Evolutionary conservation across 257 asterid species (phyloP).

Genomic region (Marsdenia floribunda): DNA sequence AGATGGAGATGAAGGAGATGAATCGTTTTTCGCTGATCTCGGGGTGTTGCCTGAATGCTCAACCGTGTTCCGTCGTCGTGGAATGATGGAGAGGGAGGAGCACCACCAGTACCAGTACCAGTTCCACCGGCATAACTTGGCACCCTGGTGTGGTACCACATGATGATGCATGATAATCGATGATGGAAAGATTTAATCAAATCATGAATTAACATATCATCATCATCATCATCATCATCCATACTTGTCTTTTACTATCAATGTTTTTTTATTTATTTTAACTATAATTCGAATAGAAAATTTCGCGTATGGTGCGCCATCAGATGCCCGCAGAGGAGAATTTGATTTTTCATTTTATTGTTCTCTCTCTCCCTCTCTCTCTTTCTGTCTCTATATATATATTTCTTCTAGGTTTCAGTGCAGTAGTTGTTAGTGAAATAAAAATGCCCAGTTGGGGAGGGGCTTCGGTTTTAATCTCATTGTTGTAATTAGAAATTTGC

Average conservation of each 20-base stretch:
- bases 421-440: slow-evolving; percentile 43
- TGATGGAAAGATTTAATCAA: not conserved
- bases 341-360: slow-evolving; percentile 25
- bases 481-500: slow-evolving; percentile 44
- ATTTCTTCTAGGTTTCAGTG: slow-evolving; percentile 30
- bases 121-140: slow-evolving; percentile 35
- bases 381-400: not conserved
- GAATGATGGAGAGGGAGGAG: slow-evolving; percentile 50
- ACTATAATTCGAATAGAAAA: slow-evolving; percentile 10
- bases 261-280: slow-evolving; percentile 13
- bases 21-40: slow-evolving; percentile 72
- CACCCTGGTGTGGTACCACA: slow-evolving; percentile 48
- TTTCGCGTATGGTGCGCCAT: slow-evolving; percentile 30
- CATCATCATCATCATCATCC: not conserved
- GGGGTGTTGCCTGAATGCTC: slow-evolving; percentile 95
- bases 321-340: slow-evolving; percentile 23
- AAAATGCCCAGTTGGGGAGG: slow-evolving; percentile 30
- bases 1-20: slow-evolving; percentile 89
- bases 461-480: slow-evolving; percentile 30
- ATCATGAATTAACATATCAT: not conserved
- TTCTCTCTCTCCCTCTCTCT: slow-evolving; percentile 12
- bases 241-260: slow-evolving; percentile 19
- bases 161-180: not conserved
- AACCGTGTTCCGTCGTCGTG: slow-evolving; percentile 65
- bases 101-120: slow-evolving; percentile 35